Evolutionary conservation across 495 filamentous ascomycete species (phyloP), one percentile per base, ranked within the genome.

Genomic region (Lasiosphaeria hispida): DNA sequence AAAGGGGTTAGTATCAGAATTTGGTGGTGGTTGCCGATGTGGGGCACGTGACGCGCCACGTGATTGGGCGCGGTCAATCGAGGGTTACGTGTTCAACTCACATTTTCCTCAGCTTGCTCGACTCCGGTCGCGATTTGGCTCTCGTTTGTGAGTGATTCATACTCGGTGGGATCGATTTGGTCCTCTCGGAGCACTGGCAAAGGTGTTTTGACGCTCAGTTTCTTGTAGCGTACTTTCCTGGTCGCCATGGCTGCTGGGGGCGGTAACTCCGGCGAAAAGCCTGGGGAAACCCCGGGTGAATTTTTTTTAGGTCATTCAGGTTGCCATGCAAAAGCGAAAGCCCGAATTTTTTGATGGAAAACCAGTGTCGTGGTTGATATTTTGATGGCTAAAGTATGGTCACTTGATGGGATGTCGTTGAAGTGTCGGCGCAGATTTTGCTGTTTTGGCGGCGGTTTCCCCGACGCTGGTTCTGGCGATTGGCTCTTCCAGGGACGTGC

Each of bases 101-200:
- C 94, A 78, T 89, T 92, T 81, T 98, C 93, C 75, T 98, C 94
- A 56, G 83, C 87, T 70, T 95, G 92, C 75, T 98, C 94, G 59
- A 98, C 94, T 63, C 94, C 94, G 57, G 93, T 96, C 67, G 95
- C 92, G 70, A 96, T 90, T 81, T 90, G 85, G 62, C 72, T 71
- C 56, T 83, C 77, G 58, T 69, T 77, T 53, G 77, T 78, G 61
- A 80, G 75, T 51, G 75, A 74, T 62, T 80, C 77, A 67, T 82
- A 84, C 66, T 84, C 81, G 61, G 64, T 73, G 73, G 90, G 82
- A 69, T 97, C 94, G 74, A 97, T 88, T 58, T 97, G 89, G 66
- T 90, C 80, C 78, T 97, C 92, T 65, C 89, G 81, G 65, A 96
- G 81, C 60, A 98, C 85, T 57, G 85, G 85, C 58, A 97, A 89